Evolutionary conservation across 768 basidiomycete genomes (phyloP).

Genomic region (Leucosporidium creatinivorum): DNA sequence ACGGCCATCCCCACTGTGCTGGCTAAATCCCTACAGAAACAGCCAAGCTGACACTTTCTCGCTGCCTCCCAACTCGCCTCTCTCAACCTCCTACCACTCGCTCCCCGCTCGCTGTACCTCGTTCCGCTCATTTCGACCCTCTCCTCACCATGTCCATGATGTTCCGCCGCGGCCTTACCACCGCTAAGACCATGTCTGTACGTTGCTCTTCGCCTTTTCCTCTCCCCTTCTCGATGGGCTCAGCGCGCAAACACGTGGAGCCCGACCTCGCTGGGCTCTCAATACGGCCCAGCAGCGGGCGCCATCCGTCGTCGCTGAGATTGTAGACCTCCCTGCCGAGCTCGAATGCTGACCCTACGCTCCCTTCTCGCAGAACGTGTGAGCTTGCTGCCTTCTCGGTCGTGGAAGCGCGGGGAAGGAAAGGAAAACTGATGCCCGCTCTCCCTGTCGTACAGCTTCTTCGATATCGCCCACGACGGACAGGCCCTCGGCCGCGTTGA

Average conservation of each 20-base stretch:
- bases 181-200: conserved; percentile 25
- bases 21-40: too few relatives aligned
- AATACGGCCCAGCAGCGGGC: background rate
- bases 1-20: too few relatives aligned
- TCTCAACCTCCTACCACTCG: background rate
- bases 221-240: too few relatives aligned
- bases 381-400: too few relatives aligned
- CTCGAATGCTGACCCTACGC: background rate
- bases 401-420: too few relatives aligned
- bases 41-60: too few relatives aligned
- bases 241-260: background rate
- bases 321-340: background rate
- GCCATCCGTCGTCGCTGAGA: background rate
- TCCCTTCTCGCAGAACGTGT: conserved; percentile 14
- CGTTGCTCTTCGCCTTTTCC: conserved; percentile 5
- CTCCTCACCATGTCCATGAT: conserved; percentile 13
- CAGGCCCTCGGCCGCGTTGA: conserved; percentile 61
- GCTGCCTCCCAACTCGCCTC: background rate
- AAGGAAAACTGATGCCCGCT: too few relatives aligned
- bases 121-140: background rate
- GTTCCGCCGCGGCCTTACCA: conserved; percentile 27
- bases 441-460: conserved; percentile 21
- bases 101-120: background rate
- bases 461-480: conserved; percentile 52
- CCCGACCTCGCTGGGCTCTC: background rate